Base-by-base conservation (phyloP, 2,329 filamentous ascomycete genomes). In the Scytalidium sp. region DNA sequence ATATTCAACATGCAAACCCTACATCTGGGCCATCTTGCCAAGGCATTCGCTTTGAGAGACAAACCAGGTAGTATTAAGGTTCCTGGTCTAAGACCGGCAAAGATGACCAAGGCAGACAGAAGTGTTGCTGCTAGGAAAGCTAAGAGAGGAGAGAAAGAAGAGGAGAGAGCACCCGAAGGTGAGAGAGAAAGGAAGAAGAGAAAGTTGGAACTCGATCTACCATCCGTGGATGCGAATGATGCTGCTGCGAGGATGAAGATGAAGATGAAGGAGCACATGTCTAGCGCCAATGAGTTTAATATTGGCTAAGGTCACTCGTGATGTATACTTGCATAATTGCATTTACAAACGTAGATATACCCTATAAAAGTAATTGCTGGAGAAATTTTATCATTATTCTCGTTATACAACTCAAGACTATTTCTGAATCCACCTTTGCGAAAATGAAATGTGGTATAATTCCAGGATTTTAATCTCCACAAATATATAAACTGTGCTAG, bases 1-100 rank as follows among this genome's bases (percentile, higher is more conserved):
- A 92, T 88, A 65, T 99, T 99, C 67, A 89, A 97, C 67, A 95
- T 97, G 69, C 91, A 90, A 52, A 83, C 89, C 62, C 73, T 99
- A 43, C 94, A 99, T 67, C 73, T 97, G 7, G 94, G 94, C 3
- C 94, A 99, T 74, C 75, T 94, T 56, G 93, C 93, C 7, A 99
- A 99, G 75, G 90, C 88, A 21, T 99, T 96, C 65, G 94, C 85
- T 2, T 72, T 99, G 57, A 80, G 95, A 56, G 94, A 99, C 67
- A 84, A 90, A 25, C 94, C 94, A 0, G 87, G 88, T 4, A 87
- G 88, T 45, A 95, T 99, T 48, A 84, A 84, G 27, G 76, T 69
- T 57, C 70, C 71, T 9, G 71, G 68, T 15, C 45, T 66, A 20
- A 56, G 65, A 77, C 64, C 62, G 69, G 74, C 68, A 63, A 67